Evolutionary conservation across 768 basidiomycete genomes (phyloP), one percentile per base, ranked within the genome.

Genomic region (Suillus americanus): DNA sequence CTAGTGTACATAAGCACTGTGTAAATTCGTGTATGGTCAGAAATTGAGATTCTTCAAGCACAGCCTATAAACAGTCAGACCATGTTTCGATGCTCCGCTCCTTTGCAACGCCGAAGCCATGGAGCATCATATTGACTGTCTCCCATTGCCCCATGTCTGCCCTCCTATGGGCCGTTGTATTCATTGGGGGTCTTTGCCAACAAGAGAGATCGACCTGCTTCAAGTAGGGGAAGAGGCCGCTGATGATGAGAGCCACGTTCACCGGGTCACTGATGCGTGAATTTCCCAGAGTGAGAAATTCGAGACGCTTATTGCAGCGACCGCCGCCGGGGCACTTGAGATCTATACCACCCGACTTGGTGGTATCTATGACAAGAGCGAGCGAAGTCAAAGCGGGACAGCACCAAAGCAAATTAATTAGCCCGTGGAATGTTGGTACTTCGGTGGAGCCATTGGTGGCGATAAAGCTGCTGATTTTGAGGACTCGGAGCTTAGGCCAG

Each of bases 401-500:
- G 35, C n/a, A 20, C 12, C 53, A 62, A 10, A 46, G 40, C 0
- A 75, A 67, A 13, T 5, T 40, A 53, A 66, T 1, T 50, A 73
- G 67, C 0, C 68, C 67, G 6, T 37, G 66, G 16, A 72, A 38
- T 1, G 74, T 75, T 0, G 72, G 72, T 1, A 75, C 51, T 38
- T 1, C 8, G 41, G 65, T 59, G 2, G 65, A 66, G 2, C 28
- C 2, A 3, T 64, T 63, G 20, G 65, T 33, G 46, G 64, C 66
- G 14, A 41, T 14, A 25, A 40, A 73, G 3, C 66, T 63, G 3
- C 65, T 48, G 16, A 73, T 66, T 4, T 54, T 41, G 30, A 73
- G 70, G 2, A 54, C 59, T 60, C 75, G 68, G 0, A 75, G 41
- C 4, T 56, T 13, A 23, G 74, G 70, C 74, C 73, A 75, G 2